These are phyloP conservation scores for Peronospora belbahrii DNA, from an alignment of 352 stramenopile species.

Conservation along the genomic window DNA sequence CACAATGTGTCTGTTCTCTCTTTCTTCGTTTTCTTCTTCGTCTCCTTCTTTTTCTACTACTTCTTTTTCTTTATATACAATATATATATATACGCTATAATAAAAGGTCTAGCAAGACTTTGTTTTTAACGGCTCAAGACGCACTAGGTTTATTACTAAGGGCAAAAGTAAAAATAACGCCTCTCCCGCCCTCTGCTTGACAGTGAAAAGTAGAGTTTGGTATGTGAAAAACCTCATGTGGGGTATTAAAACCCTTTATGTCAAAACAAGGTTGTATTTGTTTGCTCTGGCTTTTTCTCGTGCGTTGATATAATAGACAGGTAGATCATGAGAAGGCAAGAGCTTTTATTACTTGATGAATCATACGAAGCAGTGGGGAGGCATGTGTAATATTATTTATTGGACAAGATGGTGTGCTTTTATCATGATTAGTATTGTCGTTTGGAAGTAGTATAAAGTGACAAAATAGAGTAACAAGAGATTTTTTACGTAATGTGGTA, in stretches of 20 bases:
- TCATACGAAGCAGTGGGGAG: too few relatives aligned
- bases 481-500: not conserved
- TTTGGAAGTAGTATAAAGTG: too few relatives aligned
- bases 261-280: constrained; percentile 17
- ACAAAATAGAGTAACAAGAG: not conserved
- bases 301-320: too few relatives aligned
- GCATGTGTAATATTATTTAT: not conserved
- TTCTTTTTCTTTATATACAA: too few relatives aligned
- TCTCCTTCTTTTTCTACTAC: too few relatives aligned
- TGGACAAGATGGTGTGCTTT: not conserved
- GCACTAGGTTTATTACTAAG: constrained; percentile 33
- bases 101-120: not conserved
- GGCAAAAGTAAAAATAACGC: constrained; percentile 38
- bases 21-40: too few relatives aligned
- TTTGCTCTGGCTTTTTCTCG: constrained; percentile 32
- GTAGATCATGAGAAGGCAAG: too few relatives aligned
- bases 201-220: too few relatives aligned
- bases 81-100: too few relatives aligned
- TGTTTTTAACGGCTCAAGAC: constrained; percentile 8
- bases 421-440: too few relatives aligned
- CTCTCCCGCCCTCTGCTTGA: constrained; percentile 19
- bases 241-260: constrained; percentile 22
- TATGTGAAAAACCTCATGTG: constrained; percentile 24
- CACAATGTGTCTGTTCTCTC: too few relatives aligned
- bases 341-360: too few relatives aligned